Evolutionary conservation across 495 filamentous ascomycete genomes (phyloP).

Genomic region (Copromyces sp.): DNA sequence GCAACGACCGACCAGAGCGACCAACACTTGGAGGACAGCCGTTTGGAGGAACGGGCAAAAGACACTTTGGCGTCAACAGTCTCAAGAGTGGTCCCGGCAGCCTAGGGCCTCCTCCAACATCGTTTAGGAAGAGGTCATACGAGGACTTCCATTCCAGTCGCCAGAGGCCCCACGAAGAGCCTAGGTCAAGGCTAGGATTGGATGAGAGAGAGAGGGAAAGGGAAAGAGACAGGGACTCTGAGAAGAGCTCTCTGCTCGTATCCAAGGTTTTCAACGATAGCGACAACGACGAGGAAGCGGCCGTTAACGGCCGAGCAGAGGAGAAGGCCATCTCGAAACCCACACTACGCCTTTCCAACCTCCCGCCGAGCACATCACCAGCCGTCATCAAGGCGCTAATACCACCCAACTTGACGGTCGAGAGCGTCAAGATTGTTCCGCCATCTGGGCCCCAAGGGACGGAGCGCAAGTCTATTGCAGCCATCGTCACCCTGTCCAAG

Average conservation of each 20-base stretch:
- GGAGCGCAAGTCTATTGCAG: constrained; percentile 68
- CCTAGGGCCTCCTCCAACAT: constrained; percentile 50
- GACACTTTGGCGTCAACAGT: constrained; percentile 33
- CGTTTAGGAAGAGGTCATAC: constrained; percentile 38
- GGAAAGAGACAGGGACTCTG: constrained; percentile 10
- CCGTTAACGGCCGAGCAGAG: constrained; percentile 36
- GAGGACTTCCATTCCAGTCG: constrained; percentile 23
- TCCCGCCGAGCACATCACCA: constrained; percentile 56
- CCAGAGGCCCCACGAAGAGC: constrained; percentile 25
- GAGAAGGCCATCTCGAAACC: constrained; percentile 74
- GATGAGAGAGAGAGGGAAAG: constrained; percentile 11
- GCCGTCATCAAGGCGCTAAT: constrained; percentile 67
- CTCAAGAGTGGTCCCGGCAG: constrained; percentile 65
- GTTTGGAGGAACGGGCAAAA: constrained; percentile 32
- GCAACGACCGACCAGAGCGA: constrained; percentile 27
- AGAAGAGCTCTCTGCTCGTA: constrained; percentile 13
- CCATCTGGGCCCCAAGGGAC: constrained; percentile 33
- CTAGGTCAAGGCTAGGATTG: constrained; percentile 26
- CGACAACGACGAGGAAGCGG: constrained; percentile 31
- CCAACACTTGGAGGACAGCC: constrained; percentile 19
- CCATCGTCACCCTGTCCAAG: constrained; percentile 75
- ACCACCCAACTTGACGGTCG: constrained; percentile 56
- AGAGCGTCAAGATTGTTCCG: constrained; percentile 63
- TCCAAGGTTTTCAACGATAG: constrained; percentile 34
- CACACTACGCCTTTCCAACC: constrained; percentile 62